Evolutionary conservation across 2,329 filamentous ascomycete genomes (phyloP), one percentile per base, ranked within the genome.

Genomic region (Aspergillus pseudotamarii): DNA sequence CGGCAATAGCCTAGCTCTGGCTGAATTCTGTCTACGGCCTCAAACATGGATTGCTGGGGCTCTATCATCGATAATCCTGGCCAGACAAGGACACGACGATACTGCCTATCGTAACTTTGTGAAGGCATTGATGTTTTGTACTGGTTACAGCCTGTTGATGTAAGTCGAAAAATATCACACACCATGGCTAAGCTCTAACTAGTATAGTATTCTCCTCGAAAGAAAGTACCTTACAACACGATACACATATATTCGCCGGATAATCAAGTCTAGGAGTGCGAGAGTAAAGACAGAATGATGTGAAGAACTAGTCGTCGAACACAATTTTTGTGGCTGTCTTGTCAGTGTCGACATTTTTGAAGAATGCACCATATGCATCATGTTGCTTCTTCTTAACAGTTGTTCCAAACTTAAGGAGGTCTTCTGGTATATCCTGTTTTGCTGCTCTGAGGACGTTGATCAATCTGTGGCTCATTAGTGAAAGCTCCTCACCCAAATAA

Each of bases 321-420:
- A 88, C 94, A 76, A 97, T 96, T 84, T 97, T 97, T 62, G 91
- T 95, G 32, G 92, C 89, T 78, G 91, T 90, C 80, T 94, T 91
- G 76, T 86, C 92, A 78, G 89, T 89, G 71, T 92, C 91, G 10
- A 92, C 89, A 71, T 97, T 93, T 80, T 95, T 97, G 85, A 91
- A 97, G 77, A 98, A 98, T 36, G 93, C 93, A 62, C 95, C 95
- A 75, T 98, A 99, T 55, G 92, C 91, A 73, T 93, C 91, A 81
- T 99, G 95, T 56, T 89, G 87, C 93, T 98, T 98, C 88, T 96
- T 97, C 88, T 98, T 99, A 58, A 99, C 95, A 0, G 94, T 98
- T 26, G 93, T 96, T 72, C 95, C 95, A 71, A 97, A 99, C 81
- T 96, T 97, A 77, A 98, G 84, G 43, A 99, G 83, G 30, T 92